Conservation (phyloP, 2,329 filamentous ascomycete genomes). For the Colletotrichum simmondsii region DNA sequence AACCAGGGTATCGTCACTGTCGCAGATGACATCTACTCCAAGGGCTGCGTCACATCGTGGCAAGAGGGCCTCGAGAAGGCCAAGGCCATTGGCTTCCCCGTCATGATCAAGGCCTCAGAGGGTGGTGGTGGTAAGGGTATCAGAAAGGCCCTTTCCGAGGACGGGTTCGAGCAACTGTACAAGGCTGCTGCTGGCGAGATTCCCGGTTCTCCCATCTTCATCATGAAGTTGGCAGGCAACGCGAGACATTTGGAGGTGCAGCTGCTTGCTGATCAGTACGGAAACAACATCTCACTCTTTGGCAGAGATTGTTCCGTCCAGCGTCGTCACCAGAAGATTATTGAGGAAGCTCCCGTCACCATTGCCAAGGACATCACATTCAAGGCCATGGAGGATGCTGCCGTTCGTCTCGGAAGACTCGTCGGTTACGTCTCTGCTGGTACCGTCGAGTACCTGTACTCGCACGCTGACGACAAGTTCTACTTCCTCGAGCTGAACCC, state of each 20-base stretch:
- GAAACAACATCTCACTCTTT: conserved; percentile 99
- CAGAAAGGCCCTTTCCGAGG: conserved; percentile 88
- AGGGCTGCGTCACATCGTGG: conserved; percentile 90
- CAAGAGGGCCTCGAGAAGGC: conserved; percentile 91
- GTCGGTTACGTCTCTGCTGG: conserved; percentile 99
- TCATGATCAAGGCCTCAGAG: conserved; percentile 99
- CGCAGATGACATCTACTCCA: conserved; percentile 83
- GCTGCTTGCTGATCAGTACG: conserved; percentile 97
- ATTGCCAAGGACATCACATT: conserved; percentile 92
- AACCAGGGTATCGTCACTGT: conserved; percentile 91
- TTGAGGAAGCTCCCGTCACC: conserved; percentile 97
- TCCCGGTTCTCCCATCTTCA: conserved; percentile 98
- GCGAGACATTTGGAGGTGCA: conserved; percentile 98
- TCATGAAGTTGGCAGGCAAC: conserved; percentile 99
- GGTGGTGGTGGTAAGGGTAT: conserved; percentile 99
- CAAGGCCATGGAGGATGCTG: conserved; percentile 95
- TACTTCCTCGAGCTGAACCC: conserved; percentile 99
- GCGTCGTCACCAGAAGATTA: conserved; percentile 98
- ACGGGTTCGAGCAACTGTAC: conserved; percentile 88
- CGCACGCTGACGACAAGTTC: conserved; percentile 97
- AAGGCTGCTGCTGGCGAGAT: conserved; percentile 97
- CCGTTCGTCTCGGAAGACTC: conserved; percentile 90
- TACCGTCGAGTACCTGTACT: conserved; percentile 99
- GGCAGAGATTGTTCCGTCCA: conserved; percentile 99
- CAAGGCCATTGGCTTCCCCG: conserved; percentile 92